Percentiles rank a stretch among this genome's conserved stretches.
phyloP scores from a whole-genome alignment of 768 basidiomycete species.

The Lactarius deliciosus region DNA sequence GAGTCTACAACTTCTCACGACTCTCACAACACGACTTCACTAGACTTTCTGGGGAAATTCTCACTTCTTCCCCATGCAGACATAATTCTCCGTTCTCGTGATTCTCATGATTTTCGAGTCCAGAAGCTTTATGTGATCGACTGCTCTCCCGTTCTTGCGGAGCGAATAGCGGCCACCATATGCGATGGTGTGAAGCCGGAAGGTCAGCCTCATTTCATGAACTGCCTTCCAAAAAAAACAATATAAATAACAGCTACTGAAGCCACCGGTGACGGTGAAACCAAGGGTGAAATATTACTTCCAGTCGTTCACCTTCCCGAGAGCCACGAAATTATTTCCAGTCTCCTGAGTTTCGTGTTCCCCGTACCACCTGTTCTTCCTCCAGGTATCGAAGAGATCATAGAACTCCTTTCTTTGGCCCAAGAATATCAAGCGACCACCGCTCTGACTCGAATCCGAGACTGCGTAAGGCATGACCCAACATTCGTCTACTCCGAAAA shows the following conservation, averaged over 20 bases:
- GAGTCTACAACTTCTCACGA: background rate
- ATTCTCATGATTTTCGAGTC: constrained; percentile 15
- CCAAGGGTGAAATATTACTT: background rate
- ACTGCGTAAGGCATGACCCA: too few species aligned
- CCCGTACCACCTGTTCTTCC: background rate
- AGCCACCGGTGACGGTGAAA: background rate
- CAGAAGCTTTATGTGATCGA: constrained; percentile 8
- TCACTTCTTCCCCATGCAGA: constrained; percentile 4
- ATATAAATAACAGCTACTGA: background rate
- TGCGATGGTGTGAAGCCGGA: background rate
- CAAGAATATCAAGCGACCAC: background rate
- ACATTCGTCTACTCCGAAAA: background rate
- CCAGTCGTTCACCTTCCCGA: background rate
- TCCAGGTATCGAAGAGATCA: background rate
- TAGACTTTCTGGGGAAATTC: background rate
- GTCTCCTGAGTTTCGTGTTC: background rate
- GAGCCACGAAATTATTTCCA: background rate
- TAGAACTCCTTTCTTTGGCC: background rate
- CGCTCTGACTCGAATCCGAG: background rate
- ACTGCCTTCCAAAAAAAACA: background rate
- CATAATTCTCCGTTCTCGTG: constrained; percentile 8
- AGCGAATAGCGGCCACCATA: background rate
- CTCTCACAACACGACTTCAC: background rate
- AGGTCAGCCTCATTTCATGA: background rate
- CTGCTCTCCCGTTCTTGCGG: constrained; percentile 30